phyloP scores from a whole-genome alignment of 2,329 filamentous ascomycete species.

The Talaromyces rugulosus region DNA sequence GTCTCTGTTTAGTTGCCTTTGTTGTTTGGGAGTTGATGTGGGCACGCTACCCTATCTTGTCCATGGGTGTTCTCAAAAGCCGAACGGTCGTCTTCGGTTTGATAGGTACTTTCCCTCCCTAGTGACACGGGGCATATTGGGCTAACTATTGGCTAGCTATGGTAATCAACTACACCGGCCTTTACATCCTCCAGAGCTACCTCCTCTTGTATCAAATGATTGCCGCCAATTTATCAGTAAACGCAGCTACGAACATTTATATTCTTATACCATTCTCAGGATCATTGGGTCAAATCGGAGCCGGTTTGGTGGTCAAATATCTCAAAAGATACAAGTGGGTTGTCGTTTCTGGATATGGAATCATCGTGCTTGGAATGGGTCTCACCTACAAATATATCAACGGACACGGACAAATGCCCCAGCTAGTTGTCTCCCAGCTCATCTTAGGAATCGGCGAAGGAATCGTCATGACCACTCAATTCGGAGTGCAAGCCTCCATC shows the following conservation, averaged over 20 bases:
- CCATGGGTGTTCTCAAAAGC: not conserved
- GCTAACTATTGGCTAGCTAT: not conserved
- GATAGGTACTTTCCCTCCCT: not conserved
- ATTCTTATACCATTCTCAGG: conserved; percentile 7
- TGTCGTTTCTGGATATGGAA: conserved; percentile 7
- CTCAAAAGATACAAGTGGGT: conserved; percentile 7
- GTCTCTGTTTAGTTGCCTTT: conserved; percentile 1
- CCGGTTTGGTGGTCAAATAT: conserved; percentile 5
- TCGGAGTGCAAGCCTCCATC: conserved; percentile 5
- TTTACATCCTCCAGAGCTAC: conserved; percentile 8
- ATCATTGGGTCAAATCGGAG: conserved; percentile 4
- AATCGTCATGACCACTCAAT: conserved; percentile 7
- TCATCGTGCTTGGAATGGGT: conserved; percentile 7
- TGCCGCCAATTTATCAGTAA: conserved; percentile 5
- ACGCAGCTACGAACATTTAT: conserved; percentile 6
- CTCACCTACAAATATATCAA: conserved; percentile 5
- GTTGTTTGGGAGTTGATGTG: conserved; percentile 6
- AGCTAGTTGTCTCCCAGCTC: conserved; percentile 5
- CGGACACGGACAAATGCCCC: conserved; percentile 3
- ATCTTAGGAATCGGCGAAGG: conserved; percentile 5
- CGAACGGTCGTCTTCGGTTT: conserved; percentile 7
- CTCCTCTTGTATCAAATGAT: conserved; percentile 4
- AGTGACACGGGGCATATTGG: not conserved
- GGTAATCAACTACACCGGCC: conserved; percentile 5
- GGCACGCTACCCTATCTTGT: conserved; percentile 6